Evolutionary conservation across 2,329 filamentous ascomycete species (phyloP).

Genomic region (Eutypella sp.): DNA sequence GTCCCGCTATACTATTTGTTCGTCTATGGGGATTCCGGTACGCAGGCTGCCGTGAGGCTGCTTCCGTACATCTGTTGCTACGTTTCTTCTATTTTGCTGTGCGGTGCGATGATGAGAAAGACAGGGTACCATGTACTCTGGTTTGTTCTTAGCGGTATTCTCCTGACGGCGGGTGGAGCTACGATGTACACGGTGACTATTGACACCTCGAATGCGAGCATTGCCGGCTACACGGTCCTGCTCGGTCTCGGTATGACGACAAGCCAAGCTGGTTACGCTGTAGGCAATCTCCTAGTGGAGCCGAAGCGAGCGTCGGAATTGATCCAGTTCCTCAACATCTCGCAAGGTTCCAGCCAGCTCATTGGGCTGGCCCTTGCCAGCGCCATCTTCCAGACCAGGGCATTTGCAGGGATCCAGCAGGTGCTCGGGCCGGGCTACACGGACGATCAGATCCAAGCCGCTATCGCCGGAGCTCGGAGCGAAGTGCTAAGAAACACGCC

Average conservation of each 20-base stretch:
- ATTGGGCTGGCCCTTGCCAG: constrained; percentile 11
- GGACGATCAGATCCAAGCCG: constrained; percentile 9
- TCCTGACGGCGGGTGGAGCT: constrained; percentile 24
- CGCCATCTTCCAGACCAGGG: constrained; percentile 13
- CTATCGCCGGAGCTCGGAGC: constrained; percentile 12
- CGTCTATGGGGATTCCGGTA: constrained; percentile 32
- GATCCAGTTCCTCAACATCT: constrained; percentile 15
- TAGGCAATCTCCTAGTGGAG: constrained; percentile 5
- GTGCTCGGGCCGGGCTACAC: constrained; percentile 6
- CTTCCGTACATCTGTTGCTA: constrained; percentile 33
- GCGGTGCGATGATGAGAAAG: constrained; percentile 24
- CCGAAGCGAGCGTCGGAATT: constrained; percentile 3
- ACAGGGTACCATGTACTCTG: constrained; percentile 30
- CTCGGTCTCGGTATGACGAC: constrained; percentile 1
- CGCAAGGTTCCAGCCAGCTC: constrained; percentile 8
- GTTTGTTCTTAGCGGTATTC: constrained; percentile 25
- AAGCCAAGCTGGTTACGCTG: constrained; percentile 10
- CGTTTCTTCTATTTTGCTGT: constrained; percentile 29
- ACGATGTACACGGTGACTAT: too few species aligned
- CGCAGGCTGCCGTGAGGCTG: constrained; percentile 35
- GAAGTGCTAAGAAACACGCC: too few species aligned
- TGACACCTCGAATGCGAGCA: too few species aligned
- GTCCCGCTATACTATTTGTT: constrained; percentile 50
- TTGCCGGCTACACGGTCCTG: too few species aligned
- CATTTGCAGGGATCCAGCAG: constrained; percentile 3